phyloP scores from a whole-genome alignment of 768 basidiomycete species.

The Naganishia kalamii region DNA sequence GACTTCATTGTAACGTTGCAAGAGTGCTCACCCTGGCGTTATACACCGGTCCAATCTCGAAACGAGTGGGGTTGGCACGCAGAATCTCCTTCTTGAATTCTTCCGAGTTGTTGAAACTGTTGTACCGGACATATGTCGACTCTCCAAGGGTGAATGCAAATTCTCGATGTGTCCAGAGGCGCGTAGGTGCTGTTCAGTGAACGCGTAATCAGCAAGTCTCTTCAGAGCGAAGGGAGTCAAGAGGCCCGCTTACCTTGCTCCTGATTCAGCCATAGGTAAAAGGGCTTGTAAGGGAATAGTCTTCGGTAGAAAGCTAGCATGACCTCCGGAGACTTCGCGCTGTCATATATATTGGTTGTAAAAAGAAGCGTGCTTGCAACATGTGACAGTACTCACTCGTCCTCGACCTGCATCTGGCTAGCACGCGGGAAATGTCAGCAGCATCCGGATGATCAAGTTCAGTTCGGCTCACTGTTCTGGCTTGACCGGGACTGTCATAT shows the following conservation, averaged over 20 bases:
- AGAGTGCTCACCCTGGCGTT: conserved; percentile 59
- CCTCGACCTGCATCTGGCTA: conserved; percentile 9
- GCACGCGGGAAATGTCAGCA: background rate
- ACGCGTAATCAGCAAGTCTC: background rate
- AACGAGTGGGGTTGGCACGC: conserved; percentile 78
- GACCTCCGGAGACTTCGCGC: conserved; percentile 55
- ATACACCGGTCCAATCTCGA: conserved; percentile 95
- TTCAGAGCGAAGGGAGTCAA: too few relatives aligned
- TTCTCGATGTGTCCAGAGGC: conserved; percentile 85
- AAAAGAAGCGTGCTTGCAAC: background rate
- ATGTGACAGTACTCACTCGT: background rate
- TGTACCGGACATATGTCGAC: conserved; percentile 90
- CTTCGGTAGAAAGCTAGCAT: conserved; percentile 78
- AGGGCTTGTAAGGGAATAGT: conserved; percentile 87
- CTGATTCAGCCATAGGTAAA: conserved; percentile 93
- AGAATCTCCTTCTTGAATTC: conserved; percentile 88
- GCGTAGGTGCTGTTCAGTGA: conserved; percentile 51
- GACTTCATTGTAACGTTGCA: conserved; percentile 4
- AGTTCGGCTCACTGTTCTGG: background rate
- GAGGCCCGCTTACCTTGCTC: conserved; percentile 55
- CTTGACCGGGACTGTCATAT: conserved; percentile 5
- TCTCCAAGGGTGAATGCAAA: conserved; percentile 87
- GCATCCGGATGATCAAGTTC: background rate
- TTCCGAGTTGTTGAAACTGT: conserved; percentile 75
- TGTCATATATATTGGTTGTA: background rate